Evolutionary conservation across 2,329 filamentous ascomycete species (phyloP).

Genomic region (Penicillium sp.): DNA sequence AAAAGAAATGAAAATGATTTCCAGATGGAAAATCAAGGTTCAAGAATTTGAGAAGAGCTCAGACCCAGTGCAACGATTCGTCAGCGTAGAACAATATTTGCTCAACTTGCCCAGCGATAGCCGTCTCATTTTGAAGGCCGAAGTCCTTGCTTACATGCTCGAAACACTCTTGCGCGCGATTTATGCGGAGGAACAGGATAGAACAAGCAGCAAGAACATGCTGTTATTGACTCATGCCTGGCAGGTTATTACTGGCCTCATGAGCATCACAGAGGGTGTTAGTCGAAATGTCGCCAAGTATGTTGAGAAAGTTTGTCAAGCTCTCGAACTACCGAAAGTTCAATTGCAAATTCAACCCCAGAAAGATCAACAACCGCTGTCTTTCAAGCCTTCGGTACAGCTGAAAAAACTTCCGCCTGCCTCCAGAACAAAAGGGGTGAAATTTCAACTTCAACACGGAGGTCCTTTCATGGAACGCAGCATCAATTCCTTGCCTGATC

Average conservation of each 20-base stretch:
- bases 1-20: conserved; percentile 5
- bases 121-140: conserved; percentile 46
- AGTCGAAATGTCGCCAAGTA: conserved; percentile 47
- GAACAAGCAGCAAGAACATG: conserved; percentile 22
- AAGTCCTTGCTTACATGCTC: conserved; percentile 44
- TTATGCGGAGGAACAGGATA: conserved; percentile 12
- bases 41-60: conserved; percentile 3
- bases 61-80: conserved; percentile 45
- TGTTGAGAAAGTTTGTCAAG: conserved; percentile 34
- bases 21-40: conserved; percentile 10
- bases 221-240: conserved; percentile 32
- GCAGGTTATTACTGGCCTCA: conserved; percentile 7
- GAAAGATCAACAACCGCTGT: neutral
- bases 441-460: conserved; percentile 71
- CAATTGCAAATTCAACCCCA: neutral
- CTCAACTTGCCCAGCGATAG: conserved; percentile 42
- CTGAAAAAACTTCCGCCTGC: conserved; percentile 9
- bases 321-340: neutral
- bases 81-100: conserved; percentile 50
- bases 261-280: conserved; percentile 38
- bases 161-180: conserved; percentile 27
- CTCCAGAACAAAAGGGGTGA: conserved; percentile 48
- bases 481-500: conserved; percentile 69
- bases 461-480: conserved; percentile 77
- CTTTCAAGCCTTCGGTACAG: neutral